A percentile compares a stretch with the other conserved stretches of the same genome.
phyloP scores from a whole-genome alignment of 2,329 filamentous ascomycete species.

The Rhinocladiella similis region DNA sequence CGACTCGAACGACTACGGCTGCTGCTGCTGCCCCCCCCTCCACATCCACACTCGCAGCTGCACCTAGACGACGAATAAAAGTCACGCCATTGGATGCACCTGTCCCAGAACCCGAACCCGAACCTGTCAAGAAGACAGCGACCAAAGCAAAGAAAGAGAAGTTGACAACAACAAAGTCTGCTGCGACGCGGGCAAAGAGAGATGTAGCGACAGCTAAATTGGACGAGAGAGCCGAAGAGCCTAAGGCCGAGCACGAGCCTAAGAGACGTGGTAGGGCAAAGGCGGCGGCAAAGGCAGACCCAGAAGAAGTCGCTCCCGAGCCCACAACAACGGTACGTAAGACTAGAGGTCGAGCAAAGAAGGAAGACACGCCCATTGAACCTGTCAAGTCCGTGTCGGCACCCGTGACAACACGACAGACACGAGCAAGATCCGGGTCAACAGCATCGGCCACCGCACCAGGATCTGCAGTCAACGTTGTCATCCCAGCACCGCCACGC shows the following conservation, averaged over 20 bases:
- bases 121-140: constrained; percentile 18
- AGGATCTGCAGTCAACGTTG: constrained; percentile 10
- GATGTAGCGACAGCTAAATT: constrained; percentile 2
- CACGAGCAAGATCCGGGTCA: constrained; percentile 22
- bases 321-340: constrained; percentile 21
- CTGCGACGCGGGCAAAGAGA: constrained; percentile 16
- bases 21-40: not conserved
- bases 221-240: constrained; percentile 8
- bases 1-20: constrained; percentile 1
- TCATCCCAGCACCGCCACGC: constrained; percentile 33
- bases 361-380: constrained; percentile 18
- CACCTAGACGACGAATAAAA: constrained; percentile 29
- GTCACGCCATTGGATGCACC: constrained; percentile 24
- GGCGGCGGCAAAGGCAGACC: constrained; percentile 6
- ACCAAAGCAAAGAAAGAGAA: constrained; percentile 21
- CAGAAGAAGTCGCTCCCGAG: constrained; percentile 1
- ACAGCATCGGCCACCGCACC: constrained; percentile 6
- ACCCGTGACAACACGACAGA: constrained; percentile 17
- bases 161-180: constrained; percentile 6
- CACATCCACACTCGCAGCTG: constrained; percentile 21
- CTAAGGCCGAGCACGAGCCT: constrained; percentile 9
- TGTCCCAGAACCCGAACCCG: constrained; percentile 7
- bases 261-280: constrained; percentile 17
- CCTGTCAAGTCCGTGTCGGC: not conserved
- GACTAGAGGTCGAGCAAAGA: constrained; percentile 32